Evolutionary conservation across 2,329 filamentous ascomycete genomes (phyloP).

Genomic region (Seiridium cupressi): DNA sequence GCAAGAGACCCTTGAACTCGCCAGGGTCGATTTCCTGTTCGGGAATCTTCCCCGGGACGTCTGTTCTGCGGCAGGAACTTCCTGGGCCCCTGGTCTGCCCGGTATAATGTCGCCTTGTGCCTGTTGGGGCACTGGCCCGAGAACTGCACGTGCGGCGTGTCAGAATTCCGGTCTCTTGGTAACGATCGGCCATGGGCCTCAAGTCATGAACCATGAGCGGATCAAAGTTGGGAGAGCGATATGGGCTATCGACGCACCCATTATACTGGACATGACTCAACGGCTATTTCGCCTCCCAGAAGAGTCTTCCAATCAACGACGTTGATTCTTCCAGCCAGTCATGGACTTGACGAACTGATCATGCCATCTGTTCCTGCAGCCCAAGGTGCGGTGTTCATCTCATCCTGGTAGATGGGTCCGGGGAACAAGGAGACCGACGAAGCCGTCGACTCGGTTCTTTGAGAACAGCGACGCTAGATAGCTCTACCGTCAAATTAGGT

Average conservation of each 20-base stretch:
- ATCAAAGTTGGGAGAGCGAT: neutral
- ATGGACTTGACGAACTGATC: neutral
- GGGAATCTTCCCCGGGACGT: too few species aligned
- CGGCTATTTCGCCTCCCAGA: neutral
- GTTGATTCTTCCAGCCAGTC: neutral
- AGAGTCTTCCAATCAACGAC: neutral
- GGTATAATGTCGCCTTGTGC: neutral
- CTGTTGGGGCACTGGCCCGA: neutral
- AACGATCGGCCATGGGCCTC: conserved; percentile 3
- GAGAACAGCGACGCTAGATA: neutral
- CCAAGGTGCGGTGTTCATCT: neutral
- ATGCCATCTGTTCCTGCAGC: neutral
- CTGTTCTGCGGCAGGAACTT: too few species aligned
- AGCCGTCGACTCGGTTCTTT: neutral
- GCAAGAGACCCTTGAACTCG: too few species aligned
- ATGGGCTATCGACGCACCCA: neutral
- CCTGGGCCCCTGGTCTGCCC: neutral
- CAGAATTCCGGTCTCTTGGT: neutral
- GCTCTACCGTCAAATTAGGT: neutral
- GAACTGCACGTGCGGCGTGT: neutral
- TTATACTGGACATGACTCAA: neutral
- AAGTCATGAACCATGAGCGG: neutral
- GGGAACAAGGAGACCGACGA: neutral
- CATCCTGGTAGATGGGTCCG: neutral
- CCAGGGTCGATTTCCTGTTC: too few species aligned